These are phyloP conservation scores for Conringia planisiliqua DNA, from an alignment of 345 rosid species.

Conservation along the genomic window DNA sequence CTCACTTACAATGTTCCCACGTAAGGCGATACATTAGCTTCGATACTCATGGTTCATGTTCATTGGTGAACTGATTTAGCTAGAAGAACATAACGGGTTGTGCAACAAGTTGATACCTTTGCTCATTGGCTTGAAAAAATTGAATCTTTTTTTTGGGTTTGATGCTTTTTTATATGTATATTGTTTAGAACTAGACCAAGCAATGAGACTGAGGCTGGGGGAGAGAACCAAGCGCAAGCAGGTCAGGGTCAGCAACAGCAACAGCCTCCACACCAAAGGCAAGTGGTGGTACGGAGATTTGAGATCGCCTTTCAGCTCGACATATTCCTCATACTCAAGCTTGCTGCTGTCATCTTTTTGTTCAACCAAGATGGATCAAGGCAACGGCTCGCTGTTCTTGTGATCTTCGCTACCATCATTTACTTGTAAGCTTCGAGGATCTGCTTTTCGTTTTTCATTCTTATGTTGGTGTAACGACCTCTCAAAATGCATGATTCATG, in stretches of 20 bases:
- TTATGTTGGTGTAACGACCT: not conserved
- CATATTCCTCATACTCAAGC: slow-evolving; percentile 81
- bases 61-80: too few species aligned
- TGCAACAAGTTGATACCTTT: too few species aligned
- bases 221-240: slow-evolving; percentile 33
- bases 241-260: slow-evolving; percentile 66
- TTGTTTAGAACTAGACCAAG: slow-evolving; percentile 29
- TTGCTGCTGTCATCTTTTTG: slow-evolving; percentile 88
- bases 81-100: too few species aligned
- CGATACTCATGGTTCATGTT: too few species aligned
- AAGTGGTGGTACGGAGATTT: slow-evolving; percentile 79
- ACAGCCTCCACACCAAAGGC: slow-evolving; percentile 66
- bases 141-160: too few species aligned
- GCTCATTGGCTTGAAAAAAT: not conserved
- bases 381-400: slow-evolving; percentile 79
- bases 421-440: slow-evolving; percentile 67
- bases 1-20: slow-evolving; percentile 84
- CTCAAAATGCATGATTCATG: not conserved
- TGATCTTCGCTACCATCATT: slow-evolving; percentile 74
- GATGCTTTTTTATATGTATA: not conserved
- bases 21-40: slow-evolving; percentile 43
- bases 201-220: slow-evolving; percentile 25
- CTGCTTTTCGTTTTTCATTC: not conserved
- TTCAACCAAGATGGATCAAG: slow-evolving; percentile 99
- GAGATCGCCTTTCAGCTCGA: slow-evolving; percentile 93